These are phyloP conservation scores for Hypsizygus marmoreus DNA, from an alignment of 768 basidiomycete genomes.

Conservation along the genomic window DNA sequence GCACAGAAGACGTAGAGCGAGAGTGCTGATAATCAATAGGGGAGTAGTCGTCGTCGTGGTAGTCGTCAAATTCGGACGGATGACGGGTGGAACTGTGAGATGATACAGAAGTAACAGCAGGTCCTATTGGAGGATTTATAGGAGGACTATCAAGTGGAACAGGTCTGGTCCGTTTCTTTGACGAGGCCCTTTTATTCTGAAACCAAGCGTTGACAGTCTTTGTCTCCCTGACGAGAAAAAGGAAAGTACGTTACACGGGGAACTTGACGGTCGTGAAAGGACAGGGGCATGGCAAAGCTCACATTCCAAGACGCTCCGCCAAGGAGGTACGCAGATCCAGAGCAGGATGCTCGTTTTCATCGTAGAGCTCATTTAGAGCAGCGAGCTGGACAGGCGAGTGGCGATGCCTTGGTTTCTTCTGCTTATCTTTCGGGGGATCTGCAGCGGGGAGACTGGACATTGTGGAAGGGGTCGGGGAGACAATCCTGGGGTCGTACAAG, in stretches of 20 bases:
- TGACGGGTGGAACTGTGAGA: constrained; percentile 29
- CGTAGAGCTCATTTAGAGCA: constrained; percentile 78
- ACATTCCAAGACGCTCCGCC: constrained; percentile 78
- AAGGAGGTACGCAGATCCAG: constrained; percentile 67
- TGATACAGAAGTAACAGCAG: constrained; percentile 34
- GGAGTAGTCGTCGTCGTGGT: constrained; percentile 46
- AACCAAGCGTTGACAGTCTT: constrained; percentile 89
- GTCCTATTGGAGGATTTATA: constrained; percentile 27
- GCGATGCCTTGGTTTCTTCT: constrained; percentile 80
- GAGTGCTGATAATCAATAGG: constrained; percentile 34
- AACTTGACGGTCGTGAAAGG: constrained; percentile 10
- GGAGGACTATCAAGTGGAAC: constrained; percentile 32
- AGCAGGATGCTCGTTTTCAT: constrained; percentile 73
- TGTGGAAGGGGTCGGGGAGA: constrained; percentile 28
- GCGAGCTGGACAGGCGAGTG: constrained; percentile 72
- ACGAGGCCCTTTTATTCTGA: constrained; percentile 83
- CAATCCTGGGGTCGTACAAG: constrained; percentile 23
- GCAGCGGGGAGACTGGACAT: constrained; percentile 26
- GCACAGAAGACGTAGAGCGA: constrained; percentile 34
- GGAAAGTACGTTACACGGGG: constrained; percentile 12
- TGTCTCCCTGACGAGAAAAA: constrained; percentile 59
- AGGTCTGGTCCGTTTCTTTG: constrained; percentile 64
- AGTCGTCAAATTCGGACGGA: constrained; percentile 43
- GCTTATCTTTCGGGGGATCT: constrained; percentile 40
- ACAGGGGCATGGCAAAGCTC: constrained; percentile 32